Evolutionary conservation across 768 basidiomycete species (phyloP).

Genomic region (Boletus subparvulus): DNA sequence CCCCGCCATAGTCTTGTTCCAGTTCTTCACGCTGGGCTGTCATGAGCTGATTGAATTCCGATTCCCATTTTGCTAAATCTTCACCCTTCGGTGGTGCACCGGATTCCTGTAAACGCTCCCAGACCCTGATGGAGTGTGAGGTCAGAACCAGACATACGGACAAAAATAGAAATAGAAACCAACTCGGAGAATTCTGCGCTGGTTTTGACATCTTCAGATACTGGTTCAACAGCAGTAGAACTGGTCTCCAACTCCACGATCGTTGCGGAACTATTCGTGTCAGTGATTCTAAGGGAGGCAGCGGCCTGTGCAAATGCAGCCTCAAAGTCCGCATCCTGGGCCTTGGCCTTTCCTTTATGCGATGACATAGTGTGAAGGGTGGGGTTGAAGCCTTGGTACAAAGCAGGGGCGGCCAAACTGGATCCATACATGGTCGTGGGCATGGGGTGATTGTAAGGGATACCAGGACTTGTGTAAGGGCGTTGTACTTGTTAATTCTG

Average conservation of each 20-base stretch:
- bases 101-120: constrained; percentile 60
- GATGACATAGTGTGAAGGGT: constrained; percentile 21
- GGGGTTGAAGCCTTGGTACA: constrained; percentile 34
- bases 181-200: constrained; percentile 56
- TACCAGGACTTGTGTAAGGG: constrained; percentile 37
- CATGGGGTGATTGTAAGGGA: constrained; percentile 40
- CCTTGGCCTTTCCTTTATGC: constrained; percentile 77
- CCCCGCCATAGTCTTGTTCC: constrained; percentile 58
- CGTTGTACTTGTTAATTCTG: constrained; percentile 31
- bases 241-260: constrained; percentile 56
- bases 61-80: constrained; percentile 79
- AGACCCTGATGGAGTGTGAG: constrained; percentile 44
- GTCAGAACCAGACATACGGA: background rate
- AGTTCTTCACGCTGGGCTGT: constrained; percentile 61
- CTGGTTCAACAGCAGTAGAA: constrained; percentile 39
- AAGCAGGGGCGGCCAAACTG: constrained; percentile 33
- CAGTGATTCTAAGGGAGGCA: constrained; percentile 47
- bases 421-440: constrained; percentile 30
- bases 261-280: constrained; percentile 41
- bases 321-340: constrained; percentile 75
- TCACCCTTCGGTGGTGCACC: constrained; percentile 55
- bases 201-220: constrained; percentile 32
- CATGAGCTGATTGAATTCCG: constrained; percentile 81
- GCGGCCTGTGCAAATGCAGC: constrained; percentile 74
- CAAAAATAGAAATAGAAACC: constrained; percentile 17